Evolutionary conservation across 176 grass and related monocot species (phyloP).

Genomic region (Typha latifolia): DNA sequence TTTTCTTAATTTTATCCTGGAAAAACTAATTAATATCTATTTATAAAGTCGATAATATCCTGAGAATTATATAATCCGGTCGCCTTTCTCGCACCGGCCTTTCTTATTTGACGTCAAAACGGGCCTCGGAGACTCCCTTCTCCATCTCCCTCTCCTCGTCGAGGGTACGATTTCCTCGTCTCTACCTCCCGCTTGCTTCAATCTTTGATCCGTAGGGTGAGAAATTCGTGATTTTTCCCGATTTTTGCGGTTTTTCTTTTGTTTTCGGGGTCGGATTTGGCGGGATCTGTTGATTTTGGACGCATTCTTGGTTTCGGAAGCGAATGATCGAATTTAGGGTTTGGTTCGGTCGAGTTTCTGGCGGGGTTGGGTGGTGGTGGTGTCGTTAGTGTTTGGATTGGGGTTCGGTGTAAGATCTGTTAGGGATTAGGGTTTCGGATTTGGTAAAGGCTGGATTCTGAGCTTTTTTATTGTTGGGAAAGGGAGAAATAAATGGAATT

Average conservation of each 20-base stretch:
- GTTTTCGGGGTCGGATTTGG: neutral
- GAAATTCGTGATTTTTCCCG: slow-evolving; percentile 17
- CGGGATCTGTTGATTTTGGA: slow-evolving; percentile 23
- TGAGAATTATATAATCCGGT: no score
- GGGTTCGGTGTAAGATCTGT: neutral
- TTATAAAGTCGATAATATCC: no score
- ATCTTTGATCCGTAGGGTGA: neutral
- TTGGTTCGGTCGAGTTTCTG: neutral
- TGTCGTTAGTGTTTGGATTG: neutral
- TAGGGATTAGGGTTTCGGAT: slow-evolving; percentile 27
- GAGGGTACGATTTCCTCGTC: no score
- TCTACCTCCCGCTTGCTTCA: no score
- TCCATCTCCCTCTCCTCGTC: no score
- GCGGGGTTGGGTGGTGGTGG: neutral
- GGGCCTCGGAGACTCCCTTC: no score
- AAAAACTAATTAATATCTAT: no score
- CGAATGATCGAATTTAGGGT: neutral
- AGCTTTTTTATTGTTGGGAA: neutral
- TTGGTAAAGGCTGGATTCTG: neutral
- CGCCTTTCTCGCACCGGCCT: no score
- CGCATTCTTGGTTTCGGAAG: neutral
- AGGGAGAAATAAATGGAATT: neutral
- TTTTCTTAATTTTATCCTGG: no score
- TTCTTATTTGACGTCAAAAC: no score
- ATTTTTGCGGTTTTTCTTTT: slow-evolving; percentile 2